Conservation (phyloP, 768 basidiomycete species). For the Tubosaeta sp. region DNA sequence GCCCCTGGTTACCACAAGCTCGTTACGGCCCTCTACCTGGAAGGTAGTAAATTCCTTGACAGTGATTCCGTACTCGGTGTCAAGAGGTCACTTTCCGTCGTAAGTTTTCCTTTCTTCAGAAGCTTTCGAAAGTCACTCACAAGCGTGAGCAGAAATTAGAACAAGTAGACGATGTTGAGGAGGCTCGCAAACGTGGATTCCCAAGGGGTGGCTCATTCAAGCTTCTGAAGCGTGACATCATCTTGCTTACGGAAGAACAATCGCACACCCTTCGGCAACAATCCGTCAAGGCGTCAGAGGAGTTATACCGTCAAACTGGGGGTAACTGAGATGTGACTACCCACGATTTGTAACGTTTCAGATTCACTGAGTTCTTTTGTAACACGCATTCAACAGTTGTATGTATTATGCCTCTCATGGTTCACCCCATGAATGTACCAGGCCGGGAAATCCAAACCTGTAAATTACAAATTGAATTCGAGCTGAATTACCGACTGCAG, state of each 20-base stretch:
- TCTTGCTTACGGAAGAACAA: conserved; percentile 42
- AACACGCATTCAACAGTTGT: not conserved
- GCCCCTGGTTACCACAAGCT: conserved; percentile 73
- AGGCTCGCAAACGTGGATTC: conserved; percentile 51
- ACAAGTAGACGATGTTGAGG: conserved; percentile 47
- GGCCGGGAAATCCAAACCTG: not conserved
- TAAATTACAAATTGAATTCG: not conserved
- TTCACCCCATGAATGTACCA: not conserved
- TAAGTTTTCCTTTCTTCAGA: conserved; percentile 33
- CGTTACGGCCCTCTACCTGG: conserved; percentile 69
- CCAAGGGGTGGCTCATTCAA: conserved; percentile 44
- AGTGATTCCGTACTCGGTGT: conserved; percentile 84
- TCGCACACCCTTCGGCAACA: conserved; percentile 28
- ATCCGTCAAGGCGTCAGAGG: conserved; percentile 10
- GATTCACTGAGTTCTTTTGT: not conserved
- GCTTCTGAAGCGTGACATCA: conserved; percentile 43
- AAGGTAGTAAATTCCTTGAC: conserved; percentile 59
- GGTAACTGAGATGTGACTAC: not conserved
- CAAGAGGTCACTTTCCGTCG: conserved; percentile 72
- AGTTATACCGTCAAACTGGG: not conserved
- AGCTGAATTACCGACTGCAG: not conserved
- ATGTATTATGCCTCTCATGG: not conserved
- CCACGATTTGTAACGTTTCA: not conserved
- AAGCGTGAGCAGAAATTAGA: conserved; percentile 42
- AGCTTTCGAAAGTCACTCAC: not conserved